Base-by-base conservation (phyloP, 306 rosid genomes). In the Cicer pinnatifidum region DNA sequence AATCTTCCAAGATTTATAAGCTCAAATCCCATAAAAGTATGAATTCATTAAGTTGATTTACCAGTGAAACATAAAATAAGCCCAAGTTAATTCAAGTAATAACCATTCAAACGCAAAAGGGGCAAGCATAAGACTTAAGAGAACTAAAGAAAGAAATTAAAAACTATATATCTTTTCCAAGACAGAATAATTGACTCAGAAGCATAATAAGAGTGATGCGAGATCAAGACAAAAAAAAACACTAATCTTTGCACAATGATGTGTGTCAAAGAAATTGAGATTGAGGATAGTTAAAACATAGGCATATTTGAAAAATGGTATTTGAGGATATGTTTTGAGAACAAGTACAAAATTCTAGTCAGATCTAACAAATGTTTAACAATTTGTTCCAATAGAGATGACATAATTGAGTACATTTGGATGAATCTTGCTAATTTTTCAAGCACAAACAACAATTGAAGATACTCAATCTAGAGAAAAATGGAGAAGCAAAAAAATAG, bases 281-380 rank as follows among this genome's bases (percentile, higher is more conserved):
- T 59, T 59, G 43, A 33, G 23, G 69, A 59, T 35, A 35, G 11
- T 15, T 54, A 66, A 17, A 50, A 79, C 65, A 43, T 23, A 57
- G 6, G 28, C 8, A 9, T 48, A 8, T 56, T 11, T 58, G 59
- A 57, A 59, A 66, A 6, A 41, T 33, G 35, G 35, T 28, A 28
- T 28, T 28, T 20, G 56, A 17, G 17, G 40, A 33, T 11, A 65
- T 54, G 37, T 40, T 69, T 8, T 59, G 37, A 54, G 78, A 70
- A 47, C 76, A 48, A 72, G 61, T 20, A 72, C 53, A 63, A 59
- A 60, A 54, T 62, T 41, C 39, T 33, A 77, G 70, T 65, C 79
- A 73, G 80, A 78, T 84, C 85, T 76, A 74, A 35, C 72, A 63
- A 57, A 2, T 39, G n/a, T 57, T 48, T 8, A 65, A 56, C 70